Percentiles rank a stretch among this genome's conserved stretches.
These are phyloP conservation scores for Leccinum pallidistipes DNA, from an alignment of 1,284 basidiomycete species.

Conservation along the genomic window DNA sequence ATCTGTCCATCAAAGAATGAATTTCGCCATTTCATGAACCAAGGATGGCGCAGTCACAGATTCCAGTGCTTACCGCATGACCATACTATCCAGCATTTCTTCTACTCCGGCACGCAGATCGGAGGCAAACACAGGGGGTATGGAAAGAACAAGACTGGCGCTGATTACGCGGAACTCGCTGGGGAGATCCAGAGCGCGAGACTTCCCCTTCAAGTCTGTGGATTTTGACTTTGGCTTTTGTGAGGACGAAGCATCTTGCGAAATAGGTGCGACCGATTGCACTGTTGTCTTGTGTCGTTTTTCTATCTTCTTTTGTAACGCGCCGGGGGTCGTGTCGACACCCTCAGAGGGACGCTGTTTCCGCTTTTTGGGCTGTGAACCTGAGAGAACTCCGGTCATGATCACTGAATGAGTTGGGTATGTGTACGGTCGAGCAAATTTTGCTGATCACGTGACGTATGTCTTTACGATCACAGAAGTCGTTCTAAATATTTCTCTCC, in stretches of 20 bases:
- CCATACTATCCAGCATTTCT: slow-evolving; percentile 89
- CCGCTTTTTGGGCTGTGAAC: slow-evolving; percentile 48
- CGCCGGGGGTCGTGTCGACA: slow-evolving; percentile 21
- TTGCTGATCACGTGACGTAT: slow-evolving; percentile 26
- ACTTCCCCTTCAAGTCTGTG: slow-evolving; percentile 44
- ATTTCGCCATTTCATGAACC: neutral
- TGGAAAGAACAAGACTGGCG: slow-evolving; percentile 71
- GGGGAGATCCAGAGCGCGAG: slow-evolving; percentile 27
- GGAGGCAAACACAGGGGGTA: slow-evolving; percentile 80
- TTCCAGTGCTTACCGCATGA: slow-evolving; percentile 76
- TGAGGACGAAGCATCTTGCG: slow-evolving; percentile 8
- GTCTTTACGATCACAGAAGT: neutral
- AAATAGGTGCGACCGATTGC: neutral
- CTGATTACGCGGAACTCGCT: slow-evolving; percentile 68
- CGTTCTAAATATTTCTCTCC: neutral
- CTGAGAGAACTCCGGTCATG: slow-evolving; percentile 21
- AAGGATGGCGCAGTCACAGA: slow-evolving; percentile 4
- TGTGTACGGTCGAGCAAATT: slow-evolving; percentile 6
- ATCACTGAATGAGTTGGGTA: neutral
- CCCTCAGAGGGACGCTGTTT: slow-evolving; percentile 40
- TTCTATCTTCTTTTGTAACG: slow-evolving; percentile 30
- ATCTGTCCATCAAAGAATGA: slow-evolving; percentile 49
- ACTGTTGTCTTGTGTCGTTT: slow-evolving; percentile 21
- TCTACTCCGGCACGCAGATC: slow-evolving; percentile 72
- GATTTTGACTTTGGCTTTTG: slow-evolving; percentile 11